These are phyloP conservation scores for Termitomyces sp. DNA, from an alignment of 768 basidiomycete genomes.

Conservation along the genomic window DNA sequence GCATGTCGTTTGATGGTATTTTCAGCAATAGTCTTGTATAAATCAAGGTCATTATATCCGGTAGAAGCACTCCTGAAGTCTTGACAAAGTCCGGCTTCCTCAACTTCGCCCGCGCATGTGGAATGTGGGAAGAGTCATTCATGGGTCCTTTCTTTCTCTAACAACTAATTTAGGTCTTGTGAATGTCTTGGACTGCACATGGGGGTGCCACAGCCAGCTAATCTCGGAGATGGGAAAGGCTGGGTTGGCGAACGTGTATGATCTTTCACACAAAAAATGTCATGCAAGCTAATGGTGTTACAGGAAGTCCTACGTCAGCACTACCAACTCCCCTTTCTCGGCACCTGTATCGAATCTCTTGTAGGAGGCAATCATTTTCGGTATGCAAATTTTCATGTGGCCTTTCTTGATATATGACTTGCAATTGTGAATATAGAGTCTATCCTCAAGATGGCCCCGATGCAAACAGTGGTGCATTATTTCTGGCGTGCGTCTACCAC, in stretches of 20 bases:
- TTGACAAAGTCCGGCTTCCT: conserved; percentile 41
- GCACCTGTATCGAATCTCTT: conserved; percentile 66
- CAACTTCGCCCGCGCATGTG: conserved; percentile 47
- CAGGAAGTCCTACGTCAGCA: conserved; percentile 66
- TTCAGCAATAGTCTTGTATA: neutral
- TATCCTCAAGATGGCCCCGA: conserved; percentile 16
- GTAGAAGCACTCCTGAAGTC: conserved; percentile 40
- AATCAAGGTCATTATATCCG: conserved; percentile 51
- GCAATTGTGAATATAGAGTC: conserved; percentile 4
- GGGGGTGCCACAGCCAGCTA: conserved; percentile 50
- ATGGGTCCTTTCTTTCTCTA: neutral
- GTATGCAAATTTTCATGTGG: conserved; percentile 21
- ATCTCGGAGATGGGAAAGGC: conserved; percentile 68
- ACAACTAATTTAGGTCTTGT: conserved; percentile 24
- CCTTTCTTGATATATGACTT: neutral
- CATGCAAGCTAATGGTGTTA: conserved; percentile 16
- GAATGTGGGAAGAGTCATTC: conserved; percentile 36
- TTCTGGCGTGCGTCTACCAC: conserved; percentile 12
- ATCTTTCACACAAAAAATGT: neutral
- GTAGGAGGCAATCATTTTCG: conserved; percentile 67
- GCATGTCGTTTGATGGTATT: neutral
- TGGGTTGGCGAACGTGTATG: conserved; percentile 31
- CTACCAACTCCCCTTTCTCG: conserved; percentile 57
- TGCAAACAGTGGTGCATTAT: conserved; percentile 18
- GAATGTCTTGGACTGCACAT: conserved; percentile 65